A percentile compares a stretch with the other conserved stretches of the same genome.
phyloP scores from a whole-genome alignment of 2,329 filamentous ascomycete genomes.

The Pseudopyricularia javanii region DNA sequence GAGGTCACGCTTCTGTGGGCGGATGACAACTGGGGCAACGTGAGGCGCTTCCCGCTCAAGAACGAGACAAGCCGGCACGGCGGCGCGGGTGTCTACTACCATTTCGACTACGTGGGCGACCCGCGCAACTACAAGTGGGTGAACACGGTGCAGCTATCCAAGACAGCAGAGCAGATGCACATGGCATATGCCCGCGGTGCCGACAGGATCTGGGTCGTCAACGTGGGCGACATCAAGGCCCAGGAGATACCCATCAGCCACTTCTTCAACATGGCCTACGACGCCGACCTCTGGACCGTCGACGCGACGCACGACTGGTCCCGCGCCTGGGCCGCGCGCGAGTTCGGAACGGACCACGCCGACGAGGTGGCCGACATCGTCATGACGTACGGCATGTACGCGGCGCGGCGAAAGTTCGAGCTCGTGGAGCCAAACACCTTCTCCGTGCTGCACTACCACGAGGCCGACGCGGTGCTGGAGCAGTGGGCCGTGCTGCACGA shows the following conservation, averaged over 20 bases:
- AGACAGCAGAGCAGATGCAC: slow-evolving; percentile 49
- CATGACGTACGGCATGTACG: slow-evolving; percentile 41
- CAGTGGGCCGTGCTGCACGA: slow-evolving; percentile 41
- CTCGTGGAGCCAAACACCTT: slow-evolving; percentile 45
- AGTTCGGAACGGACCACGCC: slow-evolving; percentile 37
- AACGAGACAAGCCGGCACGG: slow-evolving; percentile 47
- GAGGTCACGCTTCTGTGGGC: slow-evolving; percentile 57
- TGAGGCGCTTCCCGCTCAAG: slow-evolving; percentile 45
- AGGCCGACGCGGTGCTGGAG: slow-evolving; percentile 43
- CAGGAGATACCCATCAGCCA: slow-evolving; percentile 53
- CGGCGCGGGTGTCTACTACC: slow-evolving; percentile 56
- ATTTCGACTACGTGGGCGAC: slow-evolving; percentile 39
- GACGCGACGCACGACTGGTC: slow-evolving; percentile 45
- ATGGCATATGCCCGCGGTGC: slow-evolving; percentile 46
- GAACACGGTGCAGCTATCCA: slow-evolving; percentile 50
- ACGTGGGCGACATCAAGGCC: slow-evolving; percentile 54
- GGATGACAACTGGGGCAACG: slow-evolving; percentile 59
- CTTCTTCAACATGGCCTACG: slow-evolving; percentile 57
- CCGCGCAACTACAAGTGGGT: slow-evolving; percentile 44
- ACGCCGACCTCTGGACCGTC: slow-evolving; percentile 42
- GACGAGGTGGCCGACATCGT: slow-evolving; percentile 36
- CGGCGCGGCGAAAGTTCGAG: slow-evolving; percentile 49
- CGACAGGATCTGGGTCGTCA: slow-evolving; percentile 53
- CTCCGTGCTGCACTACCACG: slow-evolving; percentile 51
- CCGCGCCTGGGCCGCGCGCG: slow-evolving; percentile 34